These are phyloP conservation scores for Xylaria digitata DNA, from an alignment of 2,329 filamentous ascomycete genomes.

Conservation along the genomic window DNA sequence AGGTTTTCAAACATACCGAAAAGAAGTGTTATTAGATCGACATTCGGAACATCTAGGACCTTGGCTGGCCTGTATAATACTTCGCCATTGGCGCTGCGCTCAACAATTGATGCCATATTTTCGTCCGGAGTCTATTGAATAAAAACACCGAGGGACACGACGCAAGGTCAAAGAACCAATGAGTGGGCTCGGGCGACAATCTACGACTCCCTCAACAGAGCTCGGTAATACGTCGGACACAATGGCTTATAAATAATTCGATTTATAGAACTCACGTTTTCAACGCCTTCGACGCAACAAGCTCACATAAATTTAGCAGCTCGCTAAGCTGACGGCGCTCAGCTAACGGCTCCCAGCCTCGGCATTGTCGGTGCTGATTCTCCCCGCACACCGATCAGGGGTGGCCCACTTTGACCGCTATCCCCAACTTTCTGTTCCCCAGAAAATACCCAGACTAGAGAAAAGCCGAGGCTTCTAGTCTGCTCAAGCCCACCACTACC, in stretches of 20 bases:
- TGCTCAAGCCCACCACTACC: neutral
- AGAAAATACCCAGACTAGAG: neutral
- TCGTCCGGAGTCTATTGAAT: too few relatives aligned
- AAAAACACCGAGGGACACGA: neutral
- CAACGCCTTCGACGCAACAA: too few relatives aligned
- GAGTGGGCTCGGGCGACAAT: neutral
- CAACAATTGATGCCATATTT: slow-evolving; percentile 47
- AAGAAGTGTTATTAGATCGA: slow-evolving; percentile 58
- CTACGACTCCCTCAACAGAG: neutral
- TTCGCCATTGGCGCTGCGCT: slow-evolving; percentile 47
- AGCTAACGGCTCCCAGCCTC: neutral
- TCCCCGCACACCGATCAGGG: neutral
- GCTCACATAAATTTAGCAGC: too few relatives aligned
- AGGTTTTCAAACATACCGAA: slow-evolving; percentile 52
- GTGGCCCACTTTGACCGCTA: neutral
- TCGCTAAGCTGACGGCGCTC: too few relatives aligned
- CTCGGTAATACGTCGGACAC: neutral
- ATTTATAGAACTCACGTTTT: too few relatives aligned
- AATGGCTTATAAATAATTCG: neutral
- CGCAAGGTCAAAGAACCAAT: neutral
- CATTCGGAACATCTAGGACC: slow-evolving; percentile 50
- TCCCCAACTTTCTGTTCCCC: neutral
- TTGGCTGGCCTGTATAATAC: slow-evolving; percentile 55
- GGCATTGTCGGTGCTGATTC: neutral
- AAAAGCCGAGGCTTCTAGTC: neutral